Conservation (phyloP, 2,329 filamentous ascomycete species). For the Penicillium sp. region DNA sequence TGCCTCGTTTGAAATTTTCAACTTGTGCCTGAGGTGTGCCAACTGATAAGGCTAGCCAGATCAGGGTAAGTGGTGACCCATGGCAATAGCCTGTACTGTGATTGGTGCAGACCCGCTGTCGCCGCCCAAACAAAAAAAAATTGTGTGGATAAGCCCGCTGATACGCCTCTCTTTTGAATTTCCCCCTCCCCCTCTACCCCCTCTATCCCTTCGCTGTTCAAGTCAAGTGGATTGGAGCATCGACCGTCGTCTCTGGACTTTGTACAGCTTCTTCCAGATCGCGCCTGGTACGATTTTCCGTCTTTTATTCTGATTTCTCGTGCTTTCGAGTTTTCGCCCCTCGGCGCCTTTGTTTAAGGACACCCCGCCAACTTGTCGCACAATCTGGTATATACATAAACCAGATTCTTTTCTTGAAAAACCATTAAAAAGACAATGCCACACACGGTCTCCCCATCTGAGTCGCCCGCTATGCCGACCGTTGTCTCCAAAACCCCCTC, state of each 20-base stretch:
- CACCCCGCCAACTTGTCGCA: not conserved
- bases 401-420: not conserved
- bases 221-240: conserved; percentile 4
- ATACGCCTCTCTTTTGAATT: conserved; percentile 5
- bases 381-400: conserved; percentile 15
- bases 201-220: not conserved
- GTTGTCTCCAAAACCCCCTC: conserved; percentile 51
- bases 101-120: conserved; percentile 12
- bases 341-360: not conserved
- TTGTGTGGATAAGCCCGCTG: conserved; percentile 19
- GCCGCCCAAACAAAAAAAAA: conserved; percentile 25
- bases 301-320: not conserved
- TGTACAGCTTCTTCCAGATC: conserved; percentile 15
- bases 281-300: not conserved
- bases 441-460: conserved; percentile 45
- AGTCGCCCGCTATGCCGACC: conserved; percentile 43
- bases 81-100: conserved; percentile 8
- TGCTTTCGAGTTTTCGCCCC: not conserved
- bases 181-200: conserved; percentile 2
- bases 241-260: conserved; percentile 4
- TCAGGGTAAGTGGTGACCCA: conserved; percentile 7
- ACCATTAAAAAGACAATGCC: conserved; percentile 43
- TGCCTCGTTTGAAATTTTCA: not conserved
- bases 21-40: conserved; percentile 5
- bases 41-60: conserved; percentile 15